Evolutionary conservation across 208 protist genomes (phyloP).

Genomic region (Angomonas desouzai): DNA sequence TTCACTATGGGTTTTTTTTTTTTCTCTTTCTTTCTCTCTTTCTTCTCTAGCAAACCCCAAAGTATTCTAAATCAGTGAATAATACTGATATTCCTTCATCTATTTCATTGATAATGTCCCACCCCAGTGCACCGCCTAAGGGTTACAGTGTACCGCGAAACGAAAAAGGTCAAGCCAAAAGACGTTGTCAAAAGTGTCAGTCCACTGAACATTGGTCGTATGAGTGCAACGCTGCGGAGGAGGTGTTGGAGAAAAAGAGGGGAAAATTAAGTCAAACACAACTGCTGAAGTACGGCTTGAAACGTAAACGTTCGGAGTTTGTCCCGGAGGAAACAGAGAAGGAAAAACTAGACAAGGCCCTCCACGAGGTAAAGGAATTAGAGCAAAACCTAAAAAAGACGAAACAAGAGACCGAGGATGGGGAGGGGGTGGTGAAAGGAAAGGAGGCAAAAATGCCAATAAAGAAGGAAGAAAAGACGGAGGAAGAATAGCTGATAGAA

Average conservation of each 20-base stretch:
- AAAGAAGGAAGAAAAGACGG: background rate
- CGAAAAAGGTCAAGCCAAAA: slow-evolving; percentile 17
- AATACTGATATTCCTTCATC: too few species aligned
- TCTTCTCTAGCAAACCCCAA: background rate
- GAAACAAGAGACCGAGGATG: background rate
- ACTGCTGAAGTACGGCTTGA: slow-evolving; percentile 75
- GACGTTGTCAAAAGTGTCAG: slow-evolving; percentile 63
- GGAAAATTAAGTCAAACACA: slow-evolving; percentile 63
- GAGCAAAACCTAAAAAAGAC: background rate
- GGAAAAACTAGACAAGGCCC: slow-evolving; percentile 40
- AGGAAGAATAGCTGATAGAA: slow-evolving; percentile 4
- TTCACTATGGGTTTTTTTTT: too few species aligned
- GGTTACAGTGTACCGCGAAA: slow-evolving; percentile 80
- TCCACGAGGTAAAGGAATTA: slow-evolving; percentile 24
- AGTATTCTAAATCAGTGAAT: too few species aligned
- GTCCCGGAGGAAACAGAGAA: slow-evolving; percentile 57
- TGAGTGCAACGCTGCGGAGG: slow-evolving; percentile 35
- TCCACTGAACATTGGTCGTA: slow-evolving; percentile 77
- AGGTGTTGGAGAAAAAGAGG: slow-evolving; percentile 26
- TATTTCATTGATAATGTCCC: too few species aligned
- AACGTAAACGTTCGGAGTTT: slow-evolving; percentile 52
- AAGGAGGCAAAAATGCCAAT: background rate
- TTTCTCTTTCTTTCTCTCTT: background rate
- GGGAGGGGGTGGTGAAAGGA: background rate
- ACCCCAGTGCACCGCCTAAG: slow-evolving; percentile 57